Base-by-base conservation (phyloP, 148 eudicot genomes). In the Silene latifolia region DNA sequence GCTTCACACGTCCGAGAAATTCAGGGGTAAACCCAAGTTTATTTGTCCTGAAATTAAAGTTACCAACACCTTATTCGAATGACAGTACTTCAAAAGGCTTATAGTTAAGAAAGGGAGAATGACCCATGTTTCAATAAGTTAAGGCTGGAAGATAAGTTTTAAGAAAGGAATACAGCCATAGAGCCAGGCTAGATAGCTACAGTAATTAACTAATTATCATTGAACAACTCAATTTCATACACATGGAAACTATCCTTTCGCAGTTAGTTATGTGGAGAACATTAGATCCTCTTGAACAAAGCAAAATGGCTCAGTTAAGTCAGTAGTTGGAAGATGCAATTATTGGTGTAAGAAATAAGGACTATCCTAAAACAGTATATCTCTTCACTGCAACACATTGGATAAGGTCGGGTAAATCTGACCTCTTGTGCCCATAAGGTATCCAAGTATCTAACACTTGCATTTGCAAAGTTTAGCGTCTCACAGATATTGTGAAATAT, bases 1-100 rank as follows among this genome's bases (percentile, higher is more conserved):
- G 93, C 81, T 90, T 96, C 71, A 96, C 98, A 72, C 99, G 98
- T 9, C 99, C 99, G 14, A 96, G 91, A 85, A 96, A 96, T 72
- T 96, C 99, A 64, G 99, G 93, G 57, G 94, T 86, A 80, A 92
- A 96, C 42, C 94, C 91, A 73, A 96, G 99, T 82, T 83, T 89
- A 63, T 96, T 96, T 76, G 99, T 96, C 64, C 99, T 96, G 92
- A 64, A 82, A 84, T 59, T 76, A 35, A 78, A 78, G 68, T 53
- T 44, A 10, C 10, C 13, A 62, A 56, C 63, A 32, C 61, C 61
- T 24, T 47, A 72, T 60, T 60, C 27, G 58, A 56, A 24, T 44
- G 19, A 12, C 60, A 75, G 35, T 27, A 65, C 32, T 72, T 48
- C 17, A 39, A 54, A 71, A 48, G 72, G 18, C 39, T 8, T 24